Conservation (phyloP, 2,329 filamentous ascomycete genomes). For the Thermomyces lanuginosus region DNA sequence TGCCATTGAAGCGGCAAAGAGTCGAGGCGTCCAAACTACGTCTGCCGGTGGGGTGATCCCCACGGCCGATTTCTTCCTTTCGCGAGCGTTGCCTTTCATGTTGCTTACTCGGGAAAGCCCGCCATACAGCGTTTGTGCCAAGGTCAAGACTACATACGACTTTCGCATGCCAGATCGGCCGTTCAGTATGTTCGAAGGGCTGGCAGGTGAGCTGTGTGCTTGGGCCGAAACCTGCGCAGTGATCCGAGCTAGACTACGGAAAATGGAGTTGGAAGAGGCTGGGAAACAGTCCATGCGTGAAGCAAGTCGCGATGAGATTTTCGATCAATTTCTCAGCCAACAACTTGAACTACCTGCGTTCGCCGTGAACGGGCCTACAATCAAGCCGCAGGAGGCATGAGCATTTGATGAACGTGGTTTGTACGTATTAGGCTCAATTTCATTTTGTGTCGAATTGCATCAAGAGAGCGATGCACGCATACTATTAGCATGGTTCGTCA, state of each 20-base stretch:
- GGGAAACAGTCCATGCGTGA: constrained; percentile 3
- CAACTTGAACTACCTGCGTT: constrained; percentile 17
- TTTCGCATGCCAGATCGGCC: constrained; percentile 28
- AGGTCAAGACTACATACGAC: constrained; percentile 9
- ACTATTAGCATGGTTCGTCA: background rate
- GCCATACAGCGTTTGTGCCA: constrained; percentile 15
- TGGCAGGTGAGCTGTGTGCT: constrained; percentile 25
- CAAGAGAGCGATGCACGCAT: background rate
- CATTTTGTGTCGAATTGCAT: background rate
- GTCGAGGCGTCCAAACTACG: constrained; percentile 9
- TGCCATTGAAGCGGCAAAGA: constrained; percentile 1
- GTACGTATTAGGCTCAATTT: constrained; percentile 1
- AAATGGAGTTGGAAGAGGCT: constrained; percentile 14
- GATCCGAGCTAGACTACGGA: constrained; percentile 18
- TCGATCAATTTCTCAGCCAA: constrained; percentile 10
- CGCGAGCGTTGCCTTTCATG: constrained; percentile 21
- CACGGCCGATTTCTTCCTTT: constrained; percentile 22
- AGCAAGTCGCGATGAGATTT: constrained; percentile 12
- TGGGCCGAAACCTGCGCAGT: constrained; percentile 26
- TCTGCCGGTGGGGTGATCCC: constrained; percentile 8
- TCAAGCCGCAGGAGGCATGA: background rate
- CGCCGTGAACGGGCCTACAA: constrained; percentile 13
- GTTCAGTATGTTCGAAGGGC: constrained; percentile 24
- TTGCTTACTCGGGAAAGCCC: constrained; percentile 22
- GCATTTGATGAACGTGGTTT: constrained; percentile 13